Conservation (phyloP, 495 filamentous ascomycete species). For the Lophiostoma macrostomum region DNA sequence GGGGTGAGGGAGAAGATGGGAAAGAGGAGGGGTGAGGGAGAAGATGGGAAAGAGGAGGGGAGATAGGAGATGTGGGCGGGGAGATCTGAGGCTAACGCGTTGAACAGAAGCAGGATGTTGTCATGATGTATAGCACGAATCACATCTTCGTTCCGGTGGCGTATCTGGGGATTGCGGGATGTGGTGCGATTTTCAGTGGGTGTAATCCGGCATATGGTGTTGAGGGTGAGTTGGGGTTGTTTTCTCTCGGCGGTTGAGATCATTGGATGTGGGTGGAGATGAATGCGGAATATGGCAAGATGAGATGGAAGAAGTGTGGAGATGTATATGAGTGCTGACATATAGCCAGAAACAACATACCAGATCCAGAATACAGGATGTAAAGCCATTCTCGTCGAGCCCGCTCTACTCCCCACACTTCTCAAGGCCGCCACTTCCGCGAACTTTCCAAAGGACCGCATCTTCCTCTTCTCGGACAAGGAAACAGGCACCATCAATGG, state of each 20-base stretch:
- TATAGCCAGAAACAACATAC: slow-evolving; percentile 30
- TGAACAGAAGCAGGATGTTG: slow-evolving; percentile 42
- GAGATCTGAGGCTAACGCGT: too few species aligned
- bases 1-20: too few species aligned
- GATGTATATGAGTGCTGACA: neutral
- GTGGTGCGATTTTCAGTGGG: slow-evolving; percentile 43
- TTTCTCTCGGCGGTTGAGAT: too few species aligned
- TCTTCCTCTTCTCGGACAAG: slow-evolving; percentile 53
- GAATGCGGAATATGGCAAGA: neutral
- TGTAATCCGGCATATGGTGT: slow-evolving; percentile 41
- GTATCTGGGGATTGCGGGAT: slow-evolving; percentile 47
- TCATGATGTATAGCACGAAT: slow-evolving; percentile 48
- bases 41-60: too few species aligned
- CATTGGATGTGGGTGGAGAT: too few species aligned
- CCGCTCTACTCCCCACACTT: slow-evolving; percentile 37
- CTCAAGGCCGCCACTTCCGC: slow-evolving; percentile 46
- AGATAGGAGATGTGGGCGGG: too few species aligned
- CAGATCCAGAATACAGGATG: slow-evolving; percentile 44
- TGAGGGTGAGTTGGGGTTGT: too few species aligned
- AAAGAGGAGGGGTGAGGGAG: too few species aligned
- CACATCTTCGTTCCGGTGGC: slow-evolving; percentile 50
- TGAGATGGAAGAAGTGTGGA: neutral
- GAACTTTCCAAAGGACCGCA: slow-evolving; percentile 41
- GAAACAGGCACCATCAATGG: slow-evolving; percentile 31
- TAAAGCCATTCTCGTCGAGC: slow-evolving; percentile 42